phyloP scores from a whole-genome alignment of 139 green algal genomes.

The Asterochloris erici region DNA sequence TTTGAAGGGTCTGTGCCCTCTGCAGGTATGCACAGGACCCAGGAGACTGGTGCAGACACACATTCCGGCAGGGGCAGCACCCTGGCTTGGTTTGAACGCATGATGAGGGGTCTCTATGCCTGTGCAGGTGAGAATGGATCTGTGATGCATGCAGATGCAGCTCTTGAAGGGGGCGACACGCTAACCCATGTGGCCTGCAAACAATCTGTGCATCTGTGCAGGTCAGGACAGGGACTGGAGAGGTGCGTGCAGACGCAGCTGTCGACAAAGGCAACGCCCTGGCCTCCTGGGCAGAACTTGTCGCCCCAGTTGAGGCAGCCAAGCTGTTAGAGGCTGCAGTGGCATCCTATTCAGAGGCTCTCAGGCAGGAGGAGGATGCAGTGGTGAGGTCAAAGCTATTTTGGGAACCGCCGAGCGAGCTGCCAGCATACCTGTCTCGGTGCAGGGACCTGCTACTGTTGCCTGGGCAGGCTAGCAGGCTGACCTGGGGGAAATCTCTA shows the following conservation, averaged over 20 bases:
- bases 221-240: background rate
- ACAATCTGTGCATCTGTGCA: background rate
- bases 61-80: slow-evolving; percentile 49
- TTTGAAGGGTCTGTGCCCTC: background rate
- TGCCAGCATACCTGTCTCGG: too few relatives aligned
- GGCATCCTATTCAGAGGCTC: slow-evolving; percentile 36
- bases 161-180: too few relatives aligned
- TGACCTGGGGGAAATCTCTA: too few relatives aligned
- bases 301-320: background rate
- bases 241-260: slow-evolving; percentile 34
- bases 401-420: too few relatives aligned
- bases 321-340: slow-evolving; percentile 2
- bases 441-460: too few relatives aligned
- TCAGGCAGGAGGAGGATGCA: slow-evolving; percentile 58
- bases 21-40: background rate
- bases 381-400: slow-evolving; percentile 21
- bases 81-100: slow-evolving; percentile 26
- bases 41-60: slow-evolving; percentile 31
- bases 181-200: too few relatives aligned
- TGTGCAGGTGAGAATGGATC: too few relatives aligned
- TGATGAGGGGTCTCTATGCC: too few relatives aligned
- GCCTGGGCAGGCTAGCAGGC: too few relatives aligned
- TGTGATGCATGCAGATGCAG: too few relatives aligned
- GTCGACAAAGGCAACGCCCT: slow-evolving; percentile 56
- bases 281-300: slow-evolving; percentile 37